Percentiles rank a stretch among this genome's conserved stretches.
Conservation (phyloP, 2,329 filamentous ascomycete genomes). For the Emmonsiellopsis sp. region DNA sequence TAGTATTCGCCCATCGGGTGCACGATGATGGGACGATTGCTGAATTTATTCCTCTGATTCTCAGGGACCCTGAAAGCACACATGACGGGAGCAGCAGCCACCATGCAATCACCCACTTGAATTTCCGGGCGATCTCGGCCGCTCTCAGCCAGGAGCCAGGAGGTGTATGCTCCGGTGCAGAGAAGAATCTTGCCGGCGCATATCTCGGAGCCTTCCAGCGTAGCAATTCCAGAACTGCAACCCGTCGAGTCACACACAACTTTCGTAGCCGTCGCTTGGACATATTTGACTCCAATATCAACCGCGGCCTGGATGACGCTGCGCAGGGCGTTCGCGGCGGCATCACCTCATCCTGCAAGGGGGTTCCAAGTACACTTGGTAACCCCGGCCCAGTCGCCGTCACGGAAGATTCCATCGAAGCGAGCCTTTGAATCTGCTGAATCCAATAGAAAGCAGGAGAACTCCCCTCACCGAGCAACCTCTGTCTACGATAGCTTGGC, state of each 20-base stretch:
- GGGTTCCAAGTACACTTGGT: constrained; percentile 48
- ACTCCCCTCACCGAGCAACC: constrained; percentile 33
- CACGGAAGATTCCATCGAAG: constrained; percentile 48
- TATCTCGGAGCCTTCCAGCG: constrained; percentile 9
- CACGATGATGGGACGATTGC: constrained; percentile 1
- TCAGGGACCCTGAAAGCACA: constrained; percentile 1
- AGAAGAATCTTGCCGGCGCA: constrained; percentile 14
- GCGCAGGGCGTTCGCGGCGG: constrained; percentile 45
- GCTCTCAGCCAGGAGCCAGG: no score
- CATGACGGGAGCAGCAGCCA: constrained; percentile 25
- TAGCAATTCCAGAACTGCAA: constrained; percentile 17
- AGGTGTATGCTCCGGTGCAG: constrained; percentile 16
- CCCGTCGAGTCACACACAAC: constrained; percentile 34
- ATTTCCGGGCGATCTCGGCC: constrained; percentile 21
- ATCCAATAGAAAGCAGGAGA: constrained; percentile 31
- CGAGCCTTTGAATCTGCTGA: constrained; percentile 41
- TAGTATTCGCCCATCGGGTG: neutral
- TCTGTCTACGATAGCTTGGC: constrained; percentile 34
- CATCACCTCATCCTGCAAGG: constrained; percentile 51
- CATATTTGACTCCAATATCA: constrained; percentile 48
- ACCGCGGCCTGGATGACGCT: constrained; percentile 44
- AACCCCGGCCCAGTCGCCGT: constrained; percentile 47
- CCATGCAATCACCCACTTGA: constrained; percentile 37
- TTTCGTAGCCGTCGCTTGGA: constrained; percentile 33
- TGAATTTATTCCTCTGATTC: constrained; percentile 5